phyloP scores from a whole-genome alignment of 1,284 basidiomycete species.

The Prillingera fragicola region DNA sequence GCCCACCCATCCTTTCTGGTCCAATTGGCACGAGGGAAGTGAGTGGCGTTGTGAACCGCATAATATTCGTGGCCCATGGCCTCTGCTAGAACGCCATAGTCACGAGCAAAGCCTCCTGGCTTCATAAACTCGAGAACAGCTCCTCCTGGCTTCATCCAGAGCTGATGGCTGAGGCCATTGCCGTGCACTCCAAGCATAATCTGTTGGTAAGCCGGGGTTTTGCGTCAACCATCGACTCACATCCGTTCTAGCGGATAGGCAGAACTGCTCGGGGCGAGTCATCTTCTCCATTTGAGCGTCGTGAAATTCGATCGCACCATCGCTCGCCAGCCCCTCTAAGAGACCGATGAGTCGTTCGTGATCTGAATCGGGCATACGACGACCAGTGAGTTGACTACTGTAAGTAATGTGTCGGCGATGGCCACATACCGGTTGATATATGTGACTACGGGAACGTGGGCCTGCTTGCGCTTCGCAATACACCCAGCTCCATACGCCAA shows the following conservation, averaged over 20 bases:
- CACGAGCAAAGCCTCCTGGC: slow-evolving; percentile 21
- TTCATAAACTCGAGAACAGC: slow-evolving; percentile 22
- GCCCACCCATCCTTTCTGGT: slow-evolving; percentile 16
- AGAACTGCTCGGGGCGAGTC: slow-evolving; percentile 20
- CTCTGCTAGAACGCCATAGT: slow-evolving; percentile 23
- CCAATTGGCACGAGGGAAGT: slow-evolving; percentile 18
- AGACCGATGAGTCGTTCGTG: slow-evolving; percentile 13
- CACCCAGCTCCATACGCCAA: slow-evolving; percentile 17
- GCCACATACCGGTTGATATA: slow-evolving; percentile 23
- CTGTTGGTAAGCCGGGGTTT: too few relatives aligned
- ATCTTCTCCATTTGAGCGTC: slow-evolving; percentile 22
- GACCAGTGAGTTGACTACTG: slow-evolving; percentile 16
- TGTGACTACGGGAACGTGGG: slow-evolving; percentile 25
- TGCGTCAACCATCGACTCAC: slow-evolving; percentile 11
- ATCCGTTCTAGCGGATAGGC: slow-evolving; percentile 20
- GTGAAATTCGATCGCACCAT: slow-evolving; percentile 26
- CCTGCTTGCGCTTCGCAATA: slow-evolving; percentile 9
- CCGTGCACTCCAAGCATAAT: slow-evolving; percentile 22
- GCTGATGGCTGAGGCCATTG: slow-evolving; percentile 26
- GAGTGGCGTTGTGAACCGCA: slow-evolving; percentile 22
- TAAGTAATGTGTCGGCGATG: neutral
- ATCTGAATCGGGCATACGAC: slow-evolving; percentile 18
- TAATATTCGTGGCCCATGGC: slow-evolving; percentile 27
- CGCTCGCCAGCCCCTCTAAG: slow-evolving; percentile 17
- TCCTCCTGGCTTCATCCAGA: slow-evolving; percentile 23